These are phyloP conservation scores for Camelina hispida DNA, from an alignment of 345 rosid genomes.

Conservation along the genomic window DNA sequence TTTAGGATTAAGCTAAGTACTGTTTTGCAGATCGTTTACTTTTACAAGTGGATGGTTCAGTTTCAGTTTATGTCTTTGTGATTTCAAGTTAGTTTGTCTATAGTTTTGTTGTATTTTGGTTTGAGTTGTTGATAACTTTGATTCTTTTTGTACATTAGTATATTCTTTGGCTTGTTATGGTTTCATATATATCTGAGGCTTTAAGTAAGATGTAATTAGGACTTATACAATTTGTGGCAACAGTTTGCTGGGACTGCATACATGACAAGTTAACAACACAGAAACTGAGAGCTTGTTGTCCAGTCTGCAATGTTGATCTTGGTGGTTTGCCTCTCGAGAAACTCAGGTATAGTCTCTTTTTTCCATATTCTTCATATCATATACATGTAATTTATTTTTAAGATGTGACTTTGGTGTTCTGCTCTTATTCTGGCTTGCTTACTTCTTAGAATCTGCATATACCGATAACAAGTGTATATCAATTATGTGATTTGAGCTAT, in stretches of 20 bases:
- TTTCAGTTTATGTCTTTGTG: slow-evolving; percentile 5
- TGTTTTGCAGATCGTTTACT: neutral
- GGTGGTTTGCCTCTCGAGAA: slow-evolving; percentile 30
- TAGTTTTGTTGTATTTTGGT: neutral
- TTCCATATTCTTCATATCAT: slow-evolving; percentile 10
- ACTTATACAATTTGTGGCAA: neutral
- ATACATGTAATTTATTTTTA: neutral
- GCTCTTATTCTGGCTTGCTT: neutral
- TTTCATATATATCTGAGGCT: neutral
- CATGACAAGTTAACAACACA: slow-evolving; percentile 9
- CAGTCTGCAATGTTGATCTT: slow-evolving; percentile 38
- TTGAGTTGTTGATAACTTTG: slow-evolving; percentile 3
- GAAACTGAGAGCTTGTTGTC: slow-evolving; percentile 36
- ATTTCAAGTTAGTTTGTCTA: neutral
- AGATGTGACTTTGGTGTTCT: slow-evolving; percentile 1
- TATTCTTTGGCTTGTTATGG: slow-evolving; percentile 4
- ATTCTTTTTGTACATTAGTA: neutral
- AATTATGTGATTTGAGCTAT: neutral
- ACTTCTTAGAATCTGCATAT: neutral
- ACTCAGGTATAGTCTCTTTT: slow-evolving; percentile 28
- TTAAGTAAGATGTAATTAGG: neutral
- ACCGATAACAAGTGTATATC: neutral
- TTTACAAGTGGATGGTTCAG: neutral
- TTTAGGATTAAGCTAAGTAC: too few species aligned
- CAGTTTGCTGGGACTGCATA: slow-evolving; percentile 42